These are phyloP conservation scores for Pseudozyma sp. DNA, from an alignment of 1,284 basidiomycete genomes.

Conservation along the genomic window DNA sequence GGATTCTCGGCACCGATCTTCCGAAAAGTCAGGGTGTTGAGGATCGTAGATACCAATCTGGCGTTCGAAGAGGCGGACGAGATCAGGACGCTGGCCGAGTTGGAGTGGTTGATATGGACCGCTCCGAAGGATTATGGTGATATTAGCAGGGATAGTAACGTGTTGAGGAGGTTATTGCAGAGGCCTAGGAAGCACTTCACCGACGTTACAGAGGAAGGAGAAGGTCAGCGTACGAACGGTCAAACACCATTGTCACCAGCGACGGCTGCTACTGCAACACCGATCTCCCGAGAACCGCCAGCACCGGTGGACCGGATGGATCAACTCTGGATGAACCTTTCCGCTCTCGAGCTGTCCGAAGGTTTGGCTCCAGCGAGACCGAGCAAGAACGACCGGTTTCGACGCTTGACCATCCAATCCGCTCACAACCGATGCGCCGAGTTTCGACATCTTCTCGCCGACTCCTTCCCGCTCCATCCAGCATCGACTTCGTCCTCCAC, in stretches of 20 bases:
- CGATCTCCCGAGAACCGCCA: not conserved
- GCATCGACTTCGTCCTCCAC: not conserved
- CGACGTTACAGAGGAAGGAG: not conserved
- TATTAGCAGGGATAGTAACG: slow-evolving; percentile 45
- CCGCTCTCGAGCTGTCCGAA: slow-evolving; percentile 33
- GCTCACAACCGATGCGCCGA: slow-evolving; percentile 23
- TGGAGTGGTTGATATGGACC: slow-evolving; percentile 57
- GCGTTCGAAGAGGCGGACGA: slow-evolving; percentile 62
- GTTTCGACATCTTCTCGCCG: slow-evolving; percentile 24
- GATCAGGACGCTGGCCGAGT: slow-evolving; percentile 55
- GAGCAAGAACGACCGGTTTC: slow-evolving; percentile 45
- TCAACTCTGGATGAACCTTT: slow-evolving; percentile 34
- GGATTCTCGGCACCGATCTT: slow-evolving; percentile 66
- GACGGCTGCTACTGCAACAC: not conserved
- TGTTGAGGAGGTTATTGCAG: slow-evolving; percentile 51
- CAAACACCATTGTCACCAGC: not conserved
- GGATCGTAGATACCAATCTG: slow-evolving; percentile 62
- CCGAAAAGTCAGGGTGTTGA: slow-evolving; percentile 48
- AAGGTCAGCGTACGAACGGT: too few relatives aligned
- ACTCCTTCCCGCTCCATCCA: slow-evolving; percentile 29
- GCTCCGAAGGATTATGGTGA: slow-evolving; percentile 63
- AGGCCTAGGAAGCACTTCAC: slow-evolving; percentile 28
- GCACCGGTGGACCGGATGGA: slow-evolving; percentile 9
- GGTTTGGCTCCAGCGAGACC: slow-evolving; percentile 41
- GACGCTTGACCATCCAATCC: slow-evolving; percentile 40